Evolutionary conservation across 345 rosid species (phyloP), one percentile per base, ranked within the genome.

Genomic region (Gossypium arboreum): DNA sequence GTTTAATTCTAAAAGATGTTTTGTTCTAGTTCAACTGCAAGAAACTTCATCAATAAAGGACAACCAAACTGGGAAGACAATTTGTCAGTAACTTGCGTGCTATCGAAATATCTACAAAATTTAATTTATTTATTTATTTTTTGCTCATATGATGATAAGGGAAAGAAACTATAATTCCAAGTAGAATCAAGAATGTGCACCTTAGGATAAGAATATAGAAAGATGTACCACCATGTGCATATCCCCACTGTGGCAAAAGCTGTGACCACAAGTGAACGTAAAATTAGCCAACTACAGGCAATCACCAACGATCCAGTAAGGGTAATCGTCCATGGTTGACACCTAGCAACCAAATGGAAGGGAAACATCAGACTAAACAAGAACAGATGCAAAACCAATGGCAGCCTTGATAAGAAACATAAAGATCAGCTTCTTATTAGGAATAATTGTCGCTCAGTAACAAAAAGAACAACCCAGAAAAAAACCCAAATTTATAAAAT

Each of bases 271-370:
- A 84, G 75, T 1, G 98, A 92, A 58, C 79, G 94, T 55, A 94
- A 79, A 65, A 87, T 68, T 48, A 76, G 55, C 98, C 97, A 94
- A 88, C 97, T 92, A 76, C 80, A 81, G 54, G 88, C 89, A 34
- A 87, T 81, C 25, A 63, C 86, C 59, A 78, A 81, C 34, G 78
- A 57, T 75, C 98, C 97, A 8, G 97, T 88, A 58, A 94, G 66
- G 57, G 81, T 71, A 85, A 94, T 90, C 12, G 97, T 91, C 98
- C 98, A 94, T 50, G 98, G 98, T 57, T 92, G 98, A 82, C 98
- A 94, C 97, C 98, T 94, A 78, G 34, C 45, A 67, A 68, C 50
- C 56, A 61, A 68, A 72, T 39, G 20, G 10, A 5, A 13, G 60
- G 6, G 62, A 8, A 48, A 65, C 48, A 80, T 73, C 68, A 64